phyloP scores from a whole-genome alignment of 495 filamentous ascomycete genomes.

The Hyphodiscus hymeniophilus region DNA sequence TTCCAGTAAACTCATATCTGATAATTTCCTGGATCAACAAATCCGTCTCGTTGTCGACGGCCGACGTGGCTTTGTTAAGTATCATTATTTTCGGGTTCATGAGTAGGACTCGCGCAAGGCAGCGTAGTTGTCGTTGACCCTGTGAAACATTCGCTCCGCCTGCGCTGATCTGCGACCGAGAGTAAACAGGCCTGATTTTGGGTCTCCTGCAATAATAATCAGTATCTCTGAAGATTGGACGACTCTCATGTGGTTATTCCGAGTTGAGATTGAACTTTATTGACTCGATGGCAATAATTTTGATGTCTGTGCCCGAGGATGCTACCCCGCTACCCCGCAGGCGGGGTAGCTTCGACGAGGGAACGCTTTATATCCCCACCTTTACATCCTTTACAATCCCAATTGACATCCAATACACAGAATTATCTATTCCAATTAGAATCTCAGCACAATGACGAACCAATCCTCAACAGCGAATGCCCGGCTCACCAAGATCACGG shows the following conservation, averaged over 20 bases:
- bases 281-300: no score
- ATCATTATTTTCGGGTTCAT: not conserved
- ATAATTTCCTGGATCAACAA: not conserved
- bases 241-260: no score
- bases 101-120: not conserved
- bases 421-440: no score
- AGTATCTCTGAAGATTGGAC: no score
- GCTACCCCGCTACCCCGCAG: no score
- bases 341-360: no score
- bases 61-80: not conserved
- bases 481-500: constrained; percentile 31
- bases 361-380: no score
- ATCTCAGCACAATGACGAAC: constrained; percentile 5
- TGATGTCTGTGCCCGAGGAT: no score
- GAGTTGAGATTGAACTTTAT: no score
- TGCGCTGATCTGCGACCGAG: not conserved
- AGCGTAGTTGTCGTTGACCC: not conserved
- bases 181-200: not conserved
- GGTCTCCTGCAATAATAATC: no score
- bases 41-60: not conserved
- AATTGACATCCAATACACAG: no score
- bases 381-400: no score
- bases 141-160: not conserved
- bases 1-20: not conserved
- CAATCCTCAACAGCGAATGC: constrained; percentile 15